Base-by-base conservation (phyloP, 2,329 filamentous ascomycete genomes). In the Ceratocystis huliohia region DNA sequence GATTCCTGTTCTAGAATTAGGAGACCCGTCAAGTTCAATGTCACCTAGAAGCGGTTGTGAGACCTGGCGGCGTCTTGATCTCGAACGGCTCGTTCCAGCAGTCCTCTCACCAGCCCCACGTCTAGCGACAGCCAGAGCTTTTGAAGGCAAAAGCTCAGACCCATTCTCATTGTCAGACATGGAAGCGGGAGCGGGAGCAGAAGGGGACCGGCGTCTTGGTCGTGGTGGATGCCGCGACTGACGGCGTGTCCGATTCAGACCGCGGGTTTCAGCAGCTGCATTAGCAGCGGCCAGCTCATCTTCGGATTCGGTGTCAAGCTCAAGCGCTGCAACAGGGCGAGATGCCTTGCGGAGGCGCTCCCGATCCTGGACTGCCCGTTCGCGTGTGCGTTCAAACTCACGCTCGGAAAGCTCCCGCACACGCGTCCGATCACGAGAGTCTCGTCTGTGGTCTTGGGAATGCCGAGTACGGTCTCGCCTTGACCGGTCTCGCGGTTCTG, bases 381-480 rank as follows among this genome's bases (percentile, higher is more conserved):
- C 70, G 33, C 68, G 68, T 48, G 66, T 69, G 65, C 69, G 68
- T 25, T 70, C 69, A 5, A 71, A 71, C 44, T 72, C 71, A 28
- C 66, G 53, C 20, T 67, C 46, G 13, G 66, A 64, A 15, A 30
- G 37, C 41, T 63, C 66, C 20, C 62, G 63, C 30, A 61, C 20
- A 6, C 50, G 33, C 22, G n/a, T 53, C 57, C 10, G 33, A 20
- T 33, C 56, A 41, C 15, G 61, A 44, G 62, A 17, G 13, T 64
- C 62, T 33, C 48, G 50, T 8, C 33, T 45, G 15, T 28, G 46
- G 13, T 67, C 22, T 33, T 46, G 45, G 13, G 44, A 57, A 25
- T 37, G 28, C n/a, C 66, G 66, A 10, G 53, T 37, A 15, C 63
- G 53, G 37, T 64, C 62, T 22, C 56, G 28, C 37, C 33, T 30